Evolutionary conservation across 225 moss, liverwort and hornwort species (phyloP), one percentile per base, ranked within the genome.

Genomic region (Pleurozium schreberi): DNA sequence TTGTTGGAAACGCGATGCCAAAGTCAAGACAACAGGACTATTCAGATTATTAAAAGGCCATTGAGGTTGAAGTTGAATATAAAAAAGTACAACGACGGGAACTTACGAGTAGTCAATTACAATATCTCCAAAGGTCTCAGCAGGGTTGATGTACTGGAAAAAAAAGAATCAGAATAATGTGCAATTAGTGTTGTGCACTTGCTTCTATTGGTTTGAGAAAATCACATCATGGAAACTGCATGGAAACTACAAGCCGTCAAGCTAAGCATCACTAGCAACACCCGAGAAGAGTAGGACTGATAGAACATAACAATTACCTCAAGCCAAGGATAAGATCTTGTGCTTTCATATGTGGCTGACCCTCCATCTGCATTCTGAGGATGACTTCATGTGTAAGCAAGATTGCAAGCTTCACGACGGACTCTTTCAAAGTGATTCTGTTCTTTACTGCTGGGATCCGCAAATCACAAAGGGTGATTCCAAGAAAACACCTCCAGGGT

Each of bases 61-160:
- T 27, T 80, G 34, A 47, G 34, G 27, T 70, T 69, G 68, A 85
- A 86, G 75, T 63, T 79, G 59, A 89, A 59, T 7, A 70, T 61
- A 18, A 65, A 31, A 9, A 73, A 64, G 53, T 78, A 27, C 27
- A 55, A 66, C 30, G 53, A 82, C 71, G 50, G 73, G 49, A 78
- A 92, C 97, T 94, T 92, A 98, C 98, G 98, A 93, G 90, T 99
- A 99, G 87, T 99, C 98, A 65, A 99, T 96, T 85, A 96, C 97
- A 66, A 99, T 99, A 63, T 96, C 94, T 82, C 98, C 97, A 88
- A 99, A 99, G 87, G 97, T 97, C 90, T 99, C 98, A 30, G 97
- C 97, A 62, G 98, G 98, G 89, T 99, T 99, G 82, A 99, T 94
- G 76, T 95, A 88, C 98, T 98, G 96, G 80, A 92, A 73, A 68